phyloP scores from a whole-genome alignment of 352 stramenopile species.

The Phytophthora macrochlamydospora region DNA sequence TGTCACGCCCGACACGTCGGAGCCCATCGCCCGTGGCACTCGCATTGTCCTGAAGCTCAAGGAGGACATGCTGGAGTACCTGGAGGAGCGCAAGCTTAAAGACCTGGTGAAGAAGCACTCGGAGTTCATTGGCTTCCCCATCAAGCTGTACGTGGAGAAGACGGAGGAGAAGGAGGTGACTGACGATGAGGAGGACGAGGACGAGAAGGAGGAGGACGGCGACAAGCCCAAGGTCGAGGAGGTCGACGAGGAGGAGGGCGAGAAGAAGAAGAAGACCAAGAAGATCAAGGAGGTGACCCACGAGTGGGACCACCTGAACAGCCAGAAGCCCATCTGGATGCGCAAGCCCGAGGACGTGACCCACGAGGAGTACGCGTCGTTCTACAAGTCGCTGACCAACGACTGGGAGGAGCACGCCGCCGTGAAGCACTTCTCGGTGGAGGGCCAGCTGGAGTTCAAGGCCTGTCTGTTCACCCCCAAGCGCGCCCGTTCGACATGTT shows the following conservation, averaged over 20 bases:
- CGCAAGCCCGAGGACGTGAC: constrained; percentile 99
- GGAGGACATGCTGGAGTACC: constrained; percentile 99
- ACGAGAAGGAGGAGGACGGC: constrained; percentile 93
- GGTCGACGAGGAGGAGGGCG: constrained; percentile 95
- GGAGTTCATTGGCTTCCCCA: constrained; percentile 99
- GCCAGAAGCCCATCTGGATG: constrained; percentile 99
- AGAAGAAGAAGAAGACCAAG: constrained; percentile 99
- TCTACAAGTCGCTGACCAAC: constrained; percentile 99
- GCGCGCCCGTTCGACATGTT: constrained; percentile 99
- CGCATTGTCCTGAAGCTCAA: constrained; percentile 98
- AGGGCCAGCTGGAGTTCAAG: constrained; percentile 99
- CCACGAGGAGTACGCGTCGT: constrained; percentile 98
- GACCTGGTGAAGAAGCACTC: constrained; percentile 99
- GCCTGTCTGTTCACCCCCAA: constrained; percentile 98
- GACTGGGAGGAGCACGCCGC: constrained; percentile 98
- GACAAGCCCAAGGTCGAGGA: constrained; percentile 98
- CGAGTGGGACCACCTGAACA: constrained; percentile 99
- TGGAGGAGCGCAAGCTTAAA: constrained; percentile 98
- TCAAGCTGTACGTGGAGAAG: constrained; percentile 99
- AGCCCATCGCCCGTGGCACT: constrained; percentile 91
- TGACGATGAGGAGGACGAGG: constrained; percentile 99
- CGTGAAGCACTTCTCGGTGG: constrained; percentile 99
- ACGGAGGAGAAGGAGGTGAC: constrained; percentile 99
- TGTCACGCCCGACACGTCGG: constrained; percentile 90
- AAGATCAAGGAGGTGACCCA: constrained; percentile 98